Percentiles rank a stretch among this genome's conserved stretches.
Evolutionary conservation across 1,284 basidiomycete species (phyloP).

Genomic region (Heterobasidion irregulare): DNA sequence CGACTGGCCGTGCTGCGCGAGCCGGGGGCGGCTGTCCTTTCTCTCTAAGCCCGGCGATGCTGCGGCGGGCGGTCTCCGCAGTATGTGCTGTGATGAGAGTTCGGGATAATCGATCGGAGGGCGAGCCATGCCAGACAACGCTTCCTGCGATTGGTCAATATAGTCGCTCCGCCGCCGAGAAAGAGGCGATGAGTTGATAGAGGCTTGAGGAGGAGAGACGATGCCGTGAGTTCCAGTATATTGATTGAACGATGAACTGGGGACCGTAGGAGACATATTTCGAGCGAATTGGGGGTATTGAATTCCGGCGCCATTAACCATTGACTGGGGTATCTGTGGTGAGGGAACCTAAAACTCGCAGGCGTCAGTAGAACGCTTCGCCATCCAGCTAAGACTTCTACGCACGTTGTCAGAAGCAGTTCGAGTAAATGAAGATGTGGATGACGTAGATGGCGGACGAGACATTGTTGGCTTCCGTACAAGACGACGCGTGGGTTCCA

Average conservation of each 20-base stretch:
- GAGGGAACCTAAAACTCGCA: slow-evolving; percentile 15
- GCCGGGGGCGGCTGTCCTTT: slow-evolving; percentile 50
- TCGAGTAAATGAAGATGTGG: slow-evolving; percentile 29
- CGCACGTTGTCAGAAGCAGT: slow-evolving; percentile 36
- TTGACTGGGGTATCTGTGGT: slow-evolving; percentile 23
- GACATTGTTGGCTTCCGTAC: slow-evolving; percentile 27
- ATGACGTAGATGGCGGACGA: slow-evolving; percentile 28
- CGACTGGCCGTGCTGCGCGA: slow-evolving; percentile 24
- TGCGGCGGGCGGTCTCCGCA: slow-evolving; percentile 71
- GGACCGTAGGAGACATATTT: slow-evolving; percentile 24
- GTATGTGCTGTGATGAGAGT: slow-evolving; percentile 47
- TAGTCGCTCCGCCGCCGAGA: slow-evolving; percentile 74
- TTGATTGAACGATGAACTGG: slow-evolving; percentile 26
- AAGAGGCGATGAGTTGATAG: slow-evolving; percentile 63
- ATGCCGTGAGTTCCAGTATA: slow-evolving; percentile 23
- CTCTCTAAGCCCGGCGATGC: slow-evolving; percentile 61
- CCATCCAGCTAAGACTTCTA: slow-evolving; percentile 1
- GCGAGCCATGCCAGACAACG: slow-evolving; percentile 39
- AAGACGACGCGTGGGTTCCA: slow-evolving; percentile 24
- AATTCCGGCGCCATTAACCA: slow-evolving; percentile 26
- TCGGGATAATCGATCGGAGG: slow-evolving; percentile 77
- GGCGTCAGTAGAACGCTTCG: not conserved
- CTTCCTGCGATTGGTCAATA: slow-evolving; percentile 69
- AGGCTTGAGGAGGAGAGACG: slow-evolving; percentile 66
- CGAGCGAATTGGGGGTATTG: slow-evolving; percentile 36